Base-by-base conservation (phyloP, 2,329 filamentous ascomycete genomes). In the Didymella lethalis region DNA sequence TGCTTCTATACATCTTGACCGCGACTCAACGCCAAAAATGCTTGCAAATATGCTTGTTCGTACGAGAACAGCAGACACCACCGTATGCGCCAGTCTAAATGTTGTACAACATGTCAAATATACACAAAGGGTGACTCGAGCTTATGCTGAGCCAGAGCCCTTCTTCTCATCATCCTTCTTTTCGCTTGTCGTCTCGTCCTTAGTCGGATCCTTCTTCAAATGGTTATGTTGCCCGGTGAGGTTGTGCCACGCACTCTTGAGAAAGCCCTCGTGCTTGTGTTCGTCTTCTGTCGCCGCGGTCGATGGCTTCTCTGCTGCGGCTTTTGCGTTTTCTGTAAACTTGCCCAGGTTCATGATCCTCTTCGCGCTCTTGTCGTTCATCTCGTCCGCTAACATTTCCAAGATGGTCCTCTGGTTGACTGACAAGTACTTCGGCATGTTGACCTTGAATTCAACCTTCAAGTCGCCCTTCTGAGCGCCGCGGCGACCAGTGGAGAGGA, bases 351-450 rank as follows among this genome's bases (percentile, higher is more conserved):
- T 94, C 93, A 99, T 98, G 56, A 96, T 87, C 45, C 95, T 86
- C 81, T 92, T 95, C 32, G 95, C 95, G 28, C 87, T 92, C 82
- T 93, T 93, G 78, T 99, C 95, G 38, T 86, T 89, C 88, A 99
- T 90, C 81, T 99, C 95, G 70, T 99, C 93, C 7, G 95, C 95
- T 64, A 99, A 86, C 87, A 98, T 94, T 81, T 99, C 95, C 44
- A 96, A 81, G 59, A 99, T 90, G 0, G 92, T 96, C 53, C 95
- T 86, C 81, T 99, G 93, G 80, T 97, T 98, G 45, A 90, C 86
- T 54, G 86, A 92, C 64, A 99, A 83, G 72, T 94, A 97, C 80
- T 97, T 98, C 45, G 95, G 95, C 92, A 98, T 97, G 54, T 86
- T 82, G 45, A 99, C 91, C 77, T 92, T 92, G 85, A 97, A 99